phyloP scores from a whole-genome alignment of 2,329 filamentous ascomycete genomes.

The Phyllosticta citriasiana region DNA sequence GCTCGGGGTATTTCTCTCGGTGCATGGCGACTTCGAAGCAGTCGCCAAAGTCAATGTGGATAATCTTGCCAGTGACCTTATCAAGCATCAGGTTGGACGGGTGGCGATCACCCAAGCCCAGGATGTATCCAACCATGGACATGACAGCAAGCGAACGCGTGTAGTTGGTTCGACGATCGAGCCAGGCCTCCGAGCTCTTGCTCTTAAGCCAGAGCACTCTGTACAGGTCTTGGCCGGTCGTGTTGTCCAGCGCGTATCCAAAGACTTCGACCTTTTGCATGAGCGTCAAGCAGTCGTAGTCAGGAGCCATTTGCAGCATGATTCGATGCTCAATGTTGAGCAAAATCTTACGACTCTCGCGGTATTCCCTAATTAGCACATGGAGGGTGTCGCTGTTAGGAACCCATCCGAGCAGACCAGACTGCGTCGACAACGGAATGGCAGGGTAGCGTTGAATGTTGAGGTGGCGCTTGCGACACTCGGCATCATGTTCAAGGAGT shows the following conservation, averaged over 20 bases:
- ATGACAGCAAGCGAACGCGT: conserved; percentile 94
- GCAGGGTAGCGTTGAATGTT: conserved; percentile 93
- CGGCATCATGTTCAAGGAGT: conserved; percentile 81
- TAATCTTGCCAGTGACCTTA: conserved; percentile 87
- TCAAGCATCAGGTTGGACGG: conserved; percentile 98
- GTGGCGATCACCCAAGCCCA: conserved; percentile 91
- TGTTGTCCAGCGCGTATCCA: conserved; percentile 97
- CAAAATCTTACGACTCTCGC: conserved; percentile 91
- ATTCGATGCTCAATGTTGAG: conserved; percentile 99
- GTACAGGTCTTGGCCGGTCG: conserved; percentile 95
- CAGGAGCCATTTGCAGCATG: conserved; percentile 99
- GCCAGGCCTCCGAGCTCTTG: conserved; percentile 95
- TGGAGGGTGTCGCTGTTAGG: conserved; percentile 96
- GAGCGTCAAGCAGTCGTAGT: conserved; percentile 95
- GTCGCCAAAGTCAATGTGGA: conserved; percentile 98
- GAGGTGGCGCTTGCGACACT: conserved; percentile 93
- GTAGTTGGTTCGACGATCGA: conserved; percentile 97
- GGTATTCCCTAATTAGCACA: conserved; percentile 92
- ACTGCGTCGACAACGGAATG: conserved; percentile 95
- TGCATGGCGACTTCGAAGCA: conserved; percentile 99
- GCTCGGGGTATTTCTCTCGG: conserved; percentile 95
- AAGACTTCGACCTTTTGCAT: conserved; percentile 99
- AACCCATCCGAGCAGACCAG: conserved; percentile 90
- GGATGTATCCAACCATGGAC: conserved; percentile 99
- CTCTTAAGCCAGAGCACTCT: conserved; percentile 98